A percentile compares a stretch with the other conserved stretches of the same genome.
Evolutionary conservation across 805 yeast genomes (phyloP).

Genomic region (Diddensiella caesifluorescens): DNA sequence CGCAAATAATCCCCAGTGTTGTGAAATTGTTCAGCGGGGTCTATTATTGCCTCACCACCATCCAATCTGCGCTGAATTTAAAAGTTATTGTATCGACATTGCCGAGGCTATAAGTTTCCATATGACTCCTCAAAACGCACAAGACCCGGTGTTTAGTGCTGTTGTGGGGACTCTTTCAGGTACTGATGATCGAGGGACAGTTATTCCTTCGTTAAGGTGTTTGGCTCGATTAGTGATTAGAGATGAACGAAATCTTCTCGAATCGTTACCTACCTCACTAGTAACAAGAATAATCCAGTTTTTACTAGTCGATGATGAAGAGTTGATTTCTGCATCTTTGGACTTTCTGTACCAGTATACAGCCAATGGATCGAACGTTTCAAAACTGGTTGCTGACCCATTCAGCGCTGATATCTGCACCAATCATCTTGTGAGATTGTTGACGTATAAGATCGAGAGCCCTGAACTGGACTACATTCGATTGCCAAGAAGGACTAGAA

Average conservation of each 20-base stretch:
- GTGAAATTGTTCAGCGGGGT: constrained; percentile 40
- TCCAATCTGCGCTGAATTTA: constrained; percentile 44
- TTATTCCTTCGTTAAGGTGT: constrained; percentile 67
- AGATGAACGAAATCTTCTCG: constrained; percentile 48
- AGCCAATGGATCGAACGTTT: constrained; percentile 55
- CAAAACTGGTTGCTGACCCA: constrained; percentile 44
- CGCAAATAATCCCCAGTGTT: constrained; percentile 48
- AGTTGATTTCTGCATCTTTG: constrained; percentile 63
- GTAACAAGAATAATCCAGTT: constrained; percentile 54
- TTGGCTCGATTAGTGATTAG: constrained; percentile 74
- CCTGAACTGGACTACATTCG: constrained; percentile 35
- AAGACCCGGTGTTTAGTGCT: constrained; percentile 60
- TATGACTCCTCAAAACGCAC: constrained; percentile 64
- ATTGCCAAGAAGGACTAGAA: constrained; percentile 40
- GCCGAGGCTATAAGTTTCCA: constrained; percentile 81
- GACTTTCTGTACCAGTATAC: constrained; percentile 79
- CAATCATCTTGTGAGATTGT: constrained; percentile 57
- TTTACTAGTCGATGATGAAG: constrained; percentile 67
- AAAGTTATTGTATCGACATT: constrained; percentile 67
- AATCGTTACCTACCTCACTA: constrained; percentile 41
- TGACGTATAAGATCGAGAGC: constrained; percentile 42
- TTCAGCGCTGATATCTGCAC: constrained; percentile 48
- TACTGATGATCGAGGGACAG: constrained; percentile 61
- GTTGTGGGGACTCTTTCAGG: constrained; percentile 47
- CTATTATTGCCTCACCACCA: constrained; percentile 33